phyloP scores from a whole-genome alignment of 805 yeast genomes.

The Henningerozyma blattae region DNA sequence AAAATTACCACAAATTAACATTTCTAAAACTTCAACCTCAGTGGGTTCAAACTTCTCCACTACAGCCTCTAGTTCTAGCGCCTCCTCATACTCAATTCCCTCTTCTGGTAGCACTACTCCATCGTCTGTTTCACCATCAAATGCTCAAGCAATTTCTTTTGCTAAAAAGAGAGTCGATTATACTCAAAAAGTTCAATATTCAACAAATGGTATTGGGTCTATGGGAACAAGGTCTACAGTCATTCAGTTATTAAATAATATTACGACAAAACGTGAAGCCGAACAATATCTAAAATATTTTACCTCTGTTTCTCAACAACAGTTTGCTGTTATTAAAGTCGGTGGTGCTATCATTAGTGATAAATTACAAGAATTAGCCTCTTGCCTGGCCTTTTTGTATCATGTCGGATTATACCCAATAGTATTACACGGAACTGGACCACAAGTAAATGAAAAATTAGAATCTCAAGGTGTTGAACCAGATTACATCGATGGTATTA shows the following conservation, averaged over 20 bases:
- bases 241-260: conserved; percentile 85
- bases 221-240: conserved; percentile 78
- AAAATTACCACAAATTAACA: no score
- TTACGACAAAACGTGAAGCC: conserved; percentile 95
- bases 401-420: conserved; percentile 97
- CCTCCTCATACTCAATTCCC: no score
- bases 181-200: conserved; percentile 15
- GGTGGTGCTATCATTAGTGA: conserved; percentile 99
- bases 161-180: conserved; percentile 17
- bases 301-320: conserved; percentile 92
- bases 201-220: conserved; percentile 16
- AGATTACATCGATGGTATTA: conserved; percentile 88
- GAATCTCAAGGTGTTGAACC: conserved; percentile 95
- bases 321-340: conserved; percentile 95
- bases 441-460: conserved; percentile 88
- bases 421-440: conserved; percentile 97
- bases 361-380: conserved; percentile 83
- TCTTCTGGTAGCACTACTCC: conserved; percentile 8
- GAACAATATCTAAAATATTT: conserved; percentile 95
- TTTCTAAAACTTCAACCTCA: no score
- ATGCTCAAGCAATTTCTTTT: conserved; percentile 6
- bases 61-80: conserved; percentile 7
- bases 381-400: conserved; percentile 88
- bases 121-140: conserved; percentile 8
- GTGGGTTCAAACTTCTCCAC: conserved; percentile 1